Base-by-base conservation (phyloP, 78 protist species). In the Dictyostelium citrinum region DNA sequence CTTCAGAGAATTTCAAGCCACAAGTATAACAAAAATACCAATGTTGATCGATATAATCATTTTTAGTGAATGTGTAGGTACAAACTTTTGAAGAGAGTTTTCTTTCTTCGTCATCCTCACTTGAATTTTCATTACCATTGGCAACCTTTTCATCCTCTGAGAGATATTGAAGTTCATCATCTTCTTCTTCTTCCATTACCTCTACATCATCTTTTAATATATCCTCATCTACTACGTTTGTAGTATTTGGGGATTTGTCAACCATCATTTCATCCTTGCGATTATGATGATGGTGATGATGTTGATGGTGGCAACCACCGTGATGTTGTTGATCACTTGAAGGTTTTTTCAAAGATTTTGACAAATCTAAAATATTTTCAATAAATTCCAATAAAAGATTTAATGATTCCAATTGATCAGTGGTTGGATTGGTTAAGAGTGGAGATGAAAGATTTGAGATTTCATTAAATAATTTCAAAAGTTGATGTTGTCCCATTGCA, bases 11-110 rank as follows among this genome's bases (percentile, higher is more conserved):
- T 11, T 86, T 68, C 33, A 97, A 95, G 9, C 86, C 81, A 84
- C 98, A 97, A 9, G 98, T 96, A 76, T 93, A 97, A 78, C 98
- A 97, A 84, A 77, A 95, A 49, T 97, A 97, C 97, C 97, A 86
- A 41, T 86, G 92, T 76, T 86, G 96, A 70, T 93, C 92, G 5
- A 86, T 77, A 35, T 86, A 86, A 27, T 86, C 92, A 29, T 35
- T 61, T 77, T 86, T 86, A 2, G 92, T 86, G 35, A 22, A 24
- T 10, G 92, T 61, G 33, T 77, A 86, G 35, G 92, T 86, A 41
- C 92, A 86, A 20, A 86, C 43, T 31, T 77, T 86, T 16, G 68
- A 41, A 7, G 92, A 82, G 9, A 86, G 29, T 43, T 43, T 86
- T n/a, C 43, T 37, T 31, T 74, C 84, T 35, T 51, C 84, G 4